Conservation (phyloP, 2,329 filamentous ascomycete genomes). For the Septoria linicola region DNA sequence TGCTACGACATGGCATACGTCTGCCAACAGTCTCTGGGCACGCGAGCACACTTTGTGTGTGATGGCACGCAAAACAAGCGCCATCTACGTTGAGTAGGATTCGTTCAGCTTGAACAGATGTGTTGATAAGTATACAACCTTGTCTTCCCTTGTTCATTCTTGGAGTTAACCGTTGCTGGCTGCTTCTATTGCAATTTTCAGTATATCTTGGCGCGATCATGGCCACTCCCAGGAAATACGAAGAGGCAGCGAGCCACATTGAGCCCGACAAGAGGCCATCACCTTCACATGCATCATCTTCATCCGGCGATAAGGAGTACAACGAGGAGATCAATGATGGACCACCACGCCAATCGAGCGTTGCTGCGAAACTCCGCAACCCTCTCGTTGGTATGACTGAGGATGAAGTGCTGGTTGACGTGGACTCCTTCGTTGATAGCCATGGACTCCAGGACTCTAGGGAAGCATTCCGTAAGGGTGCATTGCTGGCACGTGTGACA, state of each 20-base stretch:
- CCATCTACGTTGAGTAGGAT: slow-evolving; percentile 14
- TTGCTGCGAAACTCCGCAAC: slow-evolving; percentile 30
- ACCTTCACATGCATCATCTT: slow-evolving; percentile 19
- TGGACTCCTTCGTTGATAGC: slow-evolving; percentile 28
- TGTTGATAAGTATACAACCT: slow-evolving; percentile 12
- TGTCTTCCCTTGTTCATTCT: neutral
- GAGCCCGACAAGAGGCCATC: slow-evolving; percentile 21
- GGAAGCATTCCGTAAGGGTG: slow-evolving; percentile 30
- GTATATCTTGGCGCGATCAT: slow-evolving; percentile 6
- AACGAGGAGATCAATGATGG: slow-evolving; percentile 16
- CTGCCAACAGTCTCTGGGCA: slow-evolving; percentile 17
- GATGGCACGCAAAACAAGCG: slow-evolving; percentile 9
- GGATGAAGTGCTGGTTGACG: slow-evolving; percentile 29
- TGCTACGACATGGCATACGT: slow-evolving; percentile 21
- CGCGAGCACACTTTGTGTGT: slow-evolving; percentile 7
- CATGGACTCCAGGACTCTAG: slow-evolving; percentile 27
- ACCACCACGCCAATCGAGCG: slow-evolving; percentile 21
- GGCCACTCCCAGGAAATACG: slow-evolving; percentile 14
- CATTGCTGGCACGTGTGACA: slow-evolving; percentile 30
- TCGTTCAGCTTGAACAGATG: neutral
- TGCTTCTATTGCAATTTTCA: neutral
- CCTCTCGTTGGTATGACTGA: slow-evolving; percentile 34
- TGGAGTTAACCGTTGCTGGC: neutral
- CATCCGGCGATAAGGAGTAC: slow-evolving; percentile 15
- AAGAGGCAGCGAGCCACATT: slow-evolving; percentile 17